Percentiles rank a stretch among this genome's conserved stretches.
phyloP scores from a whole-genome alignment of 2,329 filamentous ascomycete genomes.

The Sporothrix brasiliensis region DNA sequence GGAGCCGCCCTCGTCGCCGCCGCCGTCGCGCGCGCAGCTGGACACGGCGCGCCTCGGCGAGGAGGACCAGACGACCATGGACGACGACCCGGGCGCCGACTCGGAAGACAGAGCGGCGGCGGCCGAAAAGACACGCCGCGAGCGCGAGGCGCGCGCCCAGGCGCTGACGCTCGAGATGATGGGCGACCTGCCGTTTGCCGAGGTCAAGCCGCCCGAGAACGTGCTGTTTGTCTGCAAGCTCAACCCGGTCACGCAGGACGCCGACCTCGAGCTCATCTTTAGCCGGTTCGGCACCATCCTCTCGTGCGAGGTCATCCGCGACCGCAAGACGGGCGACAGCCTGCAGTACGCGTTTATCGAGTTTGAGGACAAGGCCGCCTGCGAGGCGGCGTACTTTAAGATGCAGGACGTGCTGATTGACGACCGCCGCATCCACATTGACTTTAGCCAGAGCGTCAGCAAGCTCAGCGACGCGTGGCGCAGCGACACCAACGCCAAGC shows the following conservation, averaged over 20 bases:
- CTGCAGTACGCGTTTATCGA: constrained; percentile 98
- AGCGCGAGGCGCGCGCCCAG: constrained; percentile 89
- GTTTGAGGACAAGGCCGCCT: constrained; percentile 88
- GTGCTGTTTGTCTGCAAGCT: constrained; percentile 98
- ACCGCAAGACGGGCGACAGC: constrained; percentile 91
- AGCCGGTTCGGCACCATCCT: constrained; percentile 93
- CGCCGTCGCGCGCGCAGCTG: constrained; percentile 81
- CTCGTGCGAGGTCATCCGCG: constrained; percentile 93
- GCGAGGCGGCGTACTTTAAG: constrained; percentile 95
- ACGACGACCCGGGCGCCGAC: constrained; percentile 61
- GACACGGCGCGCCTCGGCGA: constrained; percentile 90
- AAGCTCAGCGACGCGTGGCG: constrained; percentile 90
- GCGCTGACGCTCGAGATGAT: constrained; percentile 97
- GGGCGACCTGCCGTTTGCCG: constrained; percentile 93
- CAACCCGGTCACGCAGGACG: constrained; percentile 92
- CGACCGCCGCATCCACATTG: constrained; percentile 95
- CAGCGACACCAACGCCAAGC: constrained; percentile 79
- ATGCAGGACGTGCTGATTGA: constrained; percentile 98
- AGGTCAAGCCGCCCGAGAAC: constrained; percentile 96
- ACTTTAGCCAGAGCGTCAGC: constrained; percentile 93
- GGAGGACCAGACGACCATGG: constrained; percentile 74
- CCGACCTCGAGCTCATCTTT: constrained; percentile 94
- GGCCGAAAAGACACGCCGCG: constrained; percentile 75
- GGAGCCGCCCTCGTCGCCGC: constrained; percentile 77
- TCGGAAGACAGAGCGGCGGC: constrained; percentile 66